Evolutionary conservation across 257 asterid genomes (phyloP), one percentile per base, ranked within the genome.

Genomic region (Oldenlandia corymbosa): DNA sequence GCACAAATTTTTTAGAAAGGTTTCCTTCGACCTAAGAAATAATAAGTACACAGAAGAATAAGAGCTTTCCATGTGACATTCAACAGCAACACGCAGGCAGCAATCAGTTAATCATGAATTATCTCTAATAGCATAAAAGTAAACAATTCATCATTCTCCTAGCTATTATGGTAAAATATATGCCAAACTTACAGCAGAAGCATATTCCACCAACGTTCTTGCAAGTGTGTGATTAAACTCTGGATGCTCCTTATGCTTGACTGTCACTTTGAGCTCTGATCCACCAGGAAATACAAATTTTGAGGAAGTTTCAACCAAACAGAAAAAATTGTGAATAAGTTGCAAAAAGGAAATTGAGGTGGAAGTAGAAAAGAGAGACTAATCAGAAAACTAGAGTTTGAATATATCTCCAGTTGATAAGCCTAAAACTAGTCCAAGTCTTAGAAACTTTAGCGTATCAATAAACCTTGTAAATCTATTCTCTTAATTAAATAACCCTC

Each of bases 201-300:
- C 96, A 81, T 90, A 93, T 71, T 90, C 88, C 71, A 79, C 97
- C 81, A 93, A 68, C 60, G 78, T 83, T 71, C 62, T 79, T 50
- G 97, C 96, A 67, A 93, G 86, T 7, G 97, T 90, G 70, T 80
- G 94, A 73, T 90, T 90, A 69, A 83, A 90, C 16, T 30, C 68
- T 30, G 83, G 80, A 45, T 50, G 80, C 48, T 70, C 84, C 58
- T 70, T 76, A 62, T 79, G 84, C 76, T 42, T 83, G 75, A 73
- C 76, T 50, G 43, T 78, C 71, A 73, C 83, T 74, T 82, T 81
- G 31, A 93, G 75, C 60, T 81, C 99, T 93, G 83, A 74, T 37
- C 53, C 76, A 69, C 61, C 75, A 47, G 31, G 21, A 43, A 68
- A 50, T 1, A 27, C 24, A 9, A n/a, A n/a, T n/a, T n/a, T n/a